Evolutionary conservation across 441 rosid genomes (phyloP).

Genomic region (Melastoma candidum): DNA sequence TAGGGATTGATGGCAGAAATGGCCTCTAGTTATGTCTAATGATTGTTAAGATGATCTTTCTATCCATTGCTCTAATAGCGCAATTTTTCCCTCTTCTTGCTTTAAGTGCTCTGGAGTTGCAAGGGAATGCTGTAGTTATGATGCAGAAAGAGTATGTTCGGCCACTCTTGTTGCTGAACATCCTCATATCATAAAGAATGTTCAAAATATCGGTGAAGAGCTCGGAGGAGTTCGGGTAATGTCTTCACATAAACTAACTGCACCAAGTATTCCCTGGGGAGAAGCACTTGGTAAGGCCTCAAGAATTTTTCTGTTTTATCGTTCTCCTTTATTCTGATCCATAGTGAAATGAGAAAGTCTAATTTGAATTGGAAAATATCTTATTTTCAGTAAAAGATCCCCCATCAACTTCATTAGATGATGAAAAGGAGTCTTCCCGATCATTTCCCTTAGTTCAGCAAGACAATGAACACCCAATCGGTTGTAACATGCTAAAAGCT

Average conservation of each 20-base stretch:
- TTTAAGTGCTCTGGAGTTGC: constrained; percentile 14
- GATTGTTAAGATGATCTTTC: no score
- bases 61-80: not conserved
- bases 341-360: constrained; percentile 4
- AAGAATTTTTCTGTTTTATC: constrained; percentile 10
- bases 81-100: not conserved
- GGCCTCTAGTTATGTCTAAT: no score
- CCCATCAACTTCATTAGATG: constrained; percentile 7
- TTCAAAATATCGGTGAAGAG: constrained; percentile 14
- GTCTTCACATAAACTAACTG: constrained; percentile 10
- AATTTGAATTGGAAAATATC: constrained; percentile 3
- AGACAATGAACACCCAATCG: constrained; percentile 5
- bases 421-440: constrained; percentile 4
- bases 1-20: no score
- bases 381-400: constrained; percentile 14
- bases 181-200: constrained; percentile 14
- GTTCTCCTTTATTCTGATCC: constrained; percentile 9
- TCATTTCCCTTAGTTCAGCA: constrained; percentile 7
- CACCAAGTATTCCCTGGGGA: constrained; percentile 5
- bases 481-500: constrained; percentile 8
- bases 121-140: constrained; percentile 19
- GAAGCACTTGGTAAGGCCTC: constrained; percentile 6
- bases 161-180: constrained; percentile 10
- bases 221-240: constrained; percentile 1
- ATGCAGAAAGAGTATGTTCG: constrained; percentile 15